phyloP scores from a whole-genome alignment of 192 early-diverging fungal species.

The Gorgonomyces haynaldii region DNA sequence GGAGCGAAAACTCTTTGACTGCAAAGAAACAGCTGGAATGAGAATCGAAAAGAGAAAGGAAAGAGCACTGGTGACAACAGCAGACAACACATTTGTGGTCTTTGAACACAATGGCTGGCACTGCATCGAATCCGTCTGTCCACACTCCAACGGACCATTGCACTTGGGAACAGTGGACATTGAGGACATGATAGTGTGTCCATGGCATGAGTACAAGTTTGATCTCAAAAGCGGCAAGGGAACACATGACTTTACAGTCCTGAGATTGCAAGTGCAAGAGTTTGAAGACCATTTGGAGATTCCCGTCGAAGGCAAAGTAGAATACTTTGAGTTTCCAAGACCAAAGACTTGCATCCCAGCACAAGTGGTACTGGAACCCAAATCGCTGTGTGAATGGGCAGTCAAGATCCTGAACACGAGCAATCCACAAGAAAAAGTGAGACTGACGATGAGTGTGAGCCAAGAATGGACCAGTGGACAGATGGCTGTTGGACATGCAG shows the following conservation, averaged over 20 bases:
- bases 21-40: too few relatives aligned
- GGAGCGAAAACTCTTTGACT: too few relatives aligned
- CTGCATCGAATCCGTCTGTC: too few relatives aligned
- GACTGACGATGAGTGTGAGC: conserved; percentile 14
- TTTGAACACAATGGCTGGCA: too few relatives aligned
- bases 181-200: conserved; percentile 35
- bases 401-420: conserved; percentile 42
- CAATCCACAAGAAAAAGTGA: conserved; percentile 41
- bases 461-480: conserved; percentile 10
- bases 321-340: too few relatives aligned
- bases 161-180: conserved; percentile 18
- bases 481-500: neutral
- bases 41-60: too few relatives aligned
- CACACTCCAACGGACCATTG: conserved; percentile 31
- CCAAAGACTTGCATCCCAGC: too few relatives aligned
- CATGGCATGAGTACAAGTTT: conserved; percentile 36
- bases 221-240: conserved; percentile 11
- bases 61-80: too few relatives aligned
- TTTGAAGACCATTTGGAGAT: conserved; percentile 9
- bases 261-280: neutral
- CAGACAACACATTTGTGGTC: too few relatives aligned
- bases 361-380: too few relatives aligned
- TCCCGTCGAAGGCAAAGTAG: neutral
- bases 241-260: conserved; percentile 1
- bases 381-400: conserved; percentile 30